Percentiles rank a stretch among this genome's conserved stretches.
These are phyloP conservation scores for Pyrenochaeta sp. DNA, from an alignment of 2,329 filamentous ascomycete genomes.

Conservation along the genomic window DNA sequence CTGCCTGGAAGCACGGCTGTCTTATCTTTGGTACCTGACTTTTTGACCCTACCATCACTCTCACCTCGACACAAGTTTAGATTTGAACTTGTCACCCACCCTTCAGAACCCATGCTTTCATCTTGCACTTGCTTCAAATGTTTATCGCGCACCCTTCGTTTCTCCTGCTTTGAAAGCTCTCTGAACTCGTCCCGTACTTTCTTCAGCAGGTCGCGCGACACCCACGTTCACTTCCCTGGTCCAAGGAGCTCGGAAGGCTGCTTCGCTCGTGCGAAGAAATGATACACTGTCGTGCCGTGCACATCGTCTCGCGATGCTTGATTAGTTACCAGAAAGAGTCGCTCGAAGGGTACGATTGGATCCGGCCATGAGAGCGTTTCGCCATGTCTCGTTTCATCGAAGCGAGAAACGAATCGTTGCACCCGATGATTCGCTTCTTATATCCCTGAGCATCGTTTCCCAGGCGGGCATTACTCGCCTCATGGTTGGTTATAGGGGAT, in stretches of 20 bases:
- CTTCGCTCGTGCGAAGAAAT: neutral
- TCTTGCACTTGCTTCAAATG: too few relatives aligned
- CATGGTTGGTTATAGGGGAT: neutral
- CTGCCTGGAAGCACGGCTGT: neutral
- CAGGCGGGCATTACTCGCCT: neutral
- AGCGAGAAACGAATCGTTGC: neutral
- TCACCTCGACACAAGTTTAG: neutral
- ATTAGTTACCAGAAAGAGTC: neutral
- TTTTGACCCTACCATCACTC: neutral
- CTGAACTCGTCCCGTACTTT: too few relatives aligned
- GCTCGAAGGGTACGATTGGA: neutral
- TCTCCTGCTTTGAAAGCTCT: too few relatives aligned
- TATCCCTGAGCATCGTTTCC: neutral
- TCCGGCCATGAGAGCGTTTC: neutral
- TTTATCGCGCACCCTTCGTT: too few relatives aligned
- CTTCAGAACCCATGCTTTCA: too few relatives aligned
- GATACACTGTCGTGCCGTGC: neutral
- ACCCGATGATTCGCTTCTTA: neutral
- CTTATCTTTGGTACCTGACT: neutral
- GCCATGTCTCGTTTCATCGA: neutral
- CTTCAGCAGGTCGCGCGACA: neutral
- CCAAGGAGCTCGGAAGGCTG: neutral
- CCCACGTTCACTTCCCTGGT: neutral
- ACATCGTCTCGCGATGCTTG: neutral
- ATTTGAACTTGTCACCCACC: too few relatives aligned